Base-by-base conservation (phyloP, 1,284 basidiomycete genomes). In the Gastroboletus turbinatus region DNA sequence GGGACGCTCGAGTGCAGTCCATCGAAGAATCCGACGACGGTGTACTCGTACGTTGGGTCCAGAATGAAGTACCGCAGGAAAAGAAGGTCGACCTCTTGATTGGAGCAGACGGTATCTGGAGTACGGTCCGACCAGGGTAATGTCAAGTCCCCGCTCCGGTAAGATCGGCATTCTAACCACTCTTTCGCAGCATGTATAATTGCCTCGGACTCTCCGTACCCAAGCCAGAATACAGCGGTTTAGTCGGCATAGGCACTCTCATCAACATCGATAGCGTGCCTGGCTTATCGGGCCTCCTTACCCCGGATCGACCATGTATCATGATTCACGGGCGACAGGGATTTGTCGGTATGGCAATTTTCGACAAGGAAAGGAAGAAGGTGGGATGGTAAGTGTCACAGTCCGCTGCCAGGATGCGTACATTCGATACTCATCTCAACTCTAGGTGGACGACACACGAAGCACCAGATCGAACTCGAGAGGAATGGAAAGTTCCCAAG, bases 61-160 rank as follows among this genome's bases (percentile, higher is more conserved):
- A 70, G 57, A 48, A 56, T n/a, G 68, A 60, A 36, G 29, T 45
- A 16, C 10, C 21, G 9, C 56, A 69, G 39, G 57, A 70, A 54
- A 65, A 53, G 55, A 65, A 60, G 55, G 70, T 56, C 16, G 68
- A 72, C 52, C 62, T 70, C 25, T 51, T 72, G 40, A 57, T 72
- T n/a, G 71, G 68, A 38, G 70, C 68, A 35, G 71, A 73, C 27
- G 68, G 70, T 5, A 70, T 73, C 19, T 73, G 68, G 71, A 71
- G 68, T 32, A 57, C 51, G 8, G 67, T 69, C 14, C 64, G 69
- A 46, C 46, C 62, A 30, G 67, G 59, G 68, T 70, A 53, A 56
- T 13, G 23, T 23, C 17, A 4, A 27, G 4, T 14, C 23, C 13
- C 11, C 39, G 19, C 19, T 43, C 35, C 13, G 8, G 7, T 5